Evolutionary conservation across 768 basidiomycete species (phyloP), one percentile per base, ranked within the genome.

Genomic region (Amanita molliuscula): DNA sequence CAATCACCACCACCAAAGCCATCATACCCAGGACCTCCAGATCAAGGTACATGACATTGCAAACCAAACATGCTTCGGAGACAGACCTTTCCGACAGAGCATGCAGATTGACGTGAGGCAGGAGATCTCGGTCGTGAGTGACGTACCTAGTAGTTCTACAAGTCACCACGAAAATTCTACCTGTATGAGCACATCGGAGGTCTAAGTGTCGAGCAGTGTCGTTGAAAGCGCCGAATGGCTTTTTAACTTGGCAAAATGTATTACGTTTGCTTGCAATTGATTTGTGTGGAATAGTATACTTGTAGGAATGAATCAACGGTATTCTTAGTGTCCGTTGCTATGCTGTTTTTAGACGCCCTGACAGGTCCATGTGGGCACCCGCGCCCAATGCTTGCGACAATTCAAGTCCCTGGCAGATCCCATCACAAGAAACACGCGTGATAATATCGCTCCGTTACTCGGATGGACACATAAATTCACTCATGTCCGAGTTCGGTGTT

Each of bases 91-190:
- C 20, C 3, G 11, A 9, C 44, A 67, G 65, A 63, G 62, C 47
- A 41, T 67, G 37, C 61, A 66, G 51, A 62, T 68, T 41, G 66
- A 58, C 42, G 54, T 67, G 5, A 63, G 51, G 36, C 60, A 61
- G 53, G 63, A 66, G 44, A 55, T 67, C n/a, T 64, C 64, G 25
- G 57, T 68, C 7, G 48, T 60, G 4, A 53, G 51, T 5, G 65
- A 68, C 44, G 23, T 60, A 26, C 57, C 61, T 10, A 35, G 40
- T 5, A 35, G 49, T 28, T 10, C 41, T 3, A n/a, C 20, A 29
- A 26, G 16, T 18, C 18, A 46, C 15, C 33, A 11, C 11, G 16
- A n/a, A 16, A 23, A 40, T 40, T 20, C 38, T 9, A 8, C 4
- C 9, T 21, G 8, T 18, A 21, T 20, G 4, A 40, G 38, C 21